Base-by-base conservation (phyloP, 2,329 filamentous ascomycete species). In the Aureobasidium sp. region DNA sequence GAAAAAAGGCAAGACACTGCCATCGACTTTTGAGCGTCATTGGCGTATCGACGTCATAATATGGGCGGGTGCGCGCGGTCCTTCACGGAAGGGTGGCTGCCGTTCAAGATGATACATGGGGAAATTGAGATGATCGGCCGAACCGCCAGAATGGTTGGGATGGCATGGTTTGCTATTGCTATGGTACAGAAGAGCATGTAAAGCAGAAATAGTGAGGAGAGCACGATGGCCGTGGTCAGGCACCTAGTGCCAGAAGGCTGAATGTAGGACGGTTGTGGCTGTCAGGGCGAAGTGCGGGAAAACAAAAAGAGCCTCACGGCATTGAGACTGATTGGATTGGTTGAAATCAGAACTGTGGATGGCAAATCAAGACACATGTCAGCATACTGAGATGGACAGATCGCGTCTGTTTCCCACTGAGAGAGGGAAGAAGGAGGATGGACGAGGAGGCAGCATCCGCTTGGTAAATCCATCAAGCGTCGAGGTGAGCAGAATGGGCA, bases 1-100 rank as follows among this genome's bases (percentile, higher is more conserved):
- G 24, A 34, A 47, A 49, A 49, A 49, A 34, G 45, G 24, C 38
- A 39, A 49, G 44, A 30, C 44, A 48, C n/a, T 27, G 44, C 30
- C 44, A 48, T 25, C 35, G 44, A 21, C 30, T 25, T 17, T 30
- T 35, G 25, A 35, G 30, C 32, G 44, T 48, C 44, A 48, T 45
- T 32, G 41, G 27, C 41, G 27, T 29, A 14, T 34, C 6, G n/a
- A n/a, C n/a, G n/a, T n/a, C n/a, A n/a, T n/a, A n/a, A n/a, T n/a
- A n/a, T n/a, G n/a, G n/a, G n/a, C n/a, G n/a, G n/a, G n/a, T n/a
- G n/a, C n/a, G n/a, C n/a, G n/a, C n/a, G n/a, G n/a, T n/a, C n/a
- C n/a, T n/a, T n/a, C n/a, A n/a, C n/a, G n/a, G n/a, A n/a, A n/a
- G n/a, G n/a, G n/a, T n/a, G n/a, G n/a, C n/a, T 14, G 34, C 29